Evolutionary conservation across 345 rosid genomes (phyloP), one percentile per base, ranked within the genome.

Genomic region (Eucalyptus dawsonii): DNA sequence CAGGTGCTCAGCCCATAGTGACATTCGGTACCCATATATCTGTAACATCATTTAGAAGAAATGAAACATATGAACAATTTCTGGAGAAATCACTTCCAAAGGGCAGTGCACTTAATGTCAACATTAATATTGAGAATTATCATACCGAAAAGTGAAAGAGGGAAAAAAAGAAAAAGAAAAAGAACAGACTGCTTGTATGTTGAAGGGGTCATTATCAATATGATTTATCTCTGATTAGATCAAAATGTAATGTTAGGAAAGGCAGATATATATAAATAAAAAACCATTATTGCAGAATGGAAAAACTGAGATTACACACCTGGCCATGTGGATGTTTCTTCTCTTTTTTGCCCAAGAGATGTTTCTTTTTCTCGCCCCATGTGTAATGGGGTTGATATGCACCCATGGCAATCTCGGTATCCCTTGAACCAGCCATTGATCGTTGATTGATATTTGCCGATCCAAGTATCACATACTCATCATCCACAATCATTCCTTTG

Each of bases 371-470:
- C 86, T 94, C 88, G 50, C 90, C 91, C 95, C 97, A 94, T n/a
- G 95, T 95, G 86, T 96, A 91, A 44, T 93, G 92, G 17, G 95
- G 95, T 91, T 96, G 98, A 89, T 94, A 95, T 24, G 96, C 96
- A 12, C 98, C 99, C 93, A 97, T 96, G 76, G 98, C 99, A 58
- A 97, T 96, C 93, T 97, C 98, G 1, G 99, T 97, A 90, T 96
- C 98, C 88, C 97, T 92, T 15, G 96, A 93, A 88, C 99, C 98
- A 45, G 98, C 97, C 95, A 96, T 86, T 37, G 98, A 96, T 87
- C 99, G 93, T 87, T 97, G 95, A 91, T 97, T 97, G 69, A 97
- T 95, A 90, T 97, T 97, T 54, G 97, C 98, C 17, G 98, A 97
- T n/a, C 99, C 98, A 88, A 97, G 54, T 87, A 97, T 91, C 50